These are phyloP conservation scores for Trichoderma harzianum DNA, from an alignment of 2,329 filamentous ascomycete genomes.

Conservation along the genomic window DNA sequence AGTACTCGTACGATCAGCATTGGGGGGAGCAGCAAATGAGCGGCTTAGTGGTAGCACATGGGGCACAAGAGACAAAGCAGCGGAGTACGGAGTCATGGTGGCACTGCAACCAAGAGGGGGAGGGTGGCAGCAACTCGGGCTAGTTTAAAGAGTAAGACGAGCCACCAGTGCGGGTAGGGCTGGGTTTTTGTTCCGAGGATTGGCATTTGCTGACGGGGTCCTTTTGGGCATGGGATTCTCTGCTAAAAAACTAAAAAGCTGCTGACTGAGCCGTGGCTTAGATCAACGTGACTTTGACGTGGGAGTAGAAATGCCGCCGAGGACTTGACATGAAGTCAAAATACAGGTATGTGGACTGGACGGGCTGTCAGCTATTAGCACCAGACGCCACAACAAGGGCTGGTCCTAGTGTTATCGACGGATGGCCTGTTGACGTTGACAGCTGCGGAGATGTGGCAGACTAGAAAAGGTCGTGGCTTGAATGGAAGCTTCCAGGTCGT, in stretches of 20 bases:
- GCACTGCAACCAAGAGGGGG: not conserved
- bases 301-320: not conserved
- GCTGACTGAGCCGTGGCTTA: not conserved
- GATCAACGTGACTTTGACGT: not conserved
- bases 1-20: not conserved
- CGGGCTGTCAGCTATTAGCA: not conserved
- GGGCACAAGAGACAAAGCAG: not conserved
- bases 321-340: not conserved
- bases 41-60: not conserved
- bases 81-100: not conserved
- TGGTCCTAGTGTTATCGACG: not conserved
- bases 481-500: not conserved
- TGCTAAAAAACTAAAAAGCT: not conserved
- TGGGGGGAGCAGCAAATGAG: not conserved
- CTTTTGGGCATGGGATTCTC: not conserved
- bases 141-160: not conserved
- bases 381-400: not conserved
- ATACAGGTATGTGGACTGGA: not conserved
- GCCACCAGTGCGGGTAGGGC: slow-evolving; percentile 9
- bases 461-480: not conserved
- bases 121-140: not conserved
- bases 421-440: not conserved
- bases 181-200: not conserved
- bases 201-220: not conserved
- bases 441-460: not conserved